Percentiles rank a stretch among this genome's conserved stretches.
Conservation (phyloP, 768 basidiomycete genomes). For the Cubamyces lactineus region DNA sequence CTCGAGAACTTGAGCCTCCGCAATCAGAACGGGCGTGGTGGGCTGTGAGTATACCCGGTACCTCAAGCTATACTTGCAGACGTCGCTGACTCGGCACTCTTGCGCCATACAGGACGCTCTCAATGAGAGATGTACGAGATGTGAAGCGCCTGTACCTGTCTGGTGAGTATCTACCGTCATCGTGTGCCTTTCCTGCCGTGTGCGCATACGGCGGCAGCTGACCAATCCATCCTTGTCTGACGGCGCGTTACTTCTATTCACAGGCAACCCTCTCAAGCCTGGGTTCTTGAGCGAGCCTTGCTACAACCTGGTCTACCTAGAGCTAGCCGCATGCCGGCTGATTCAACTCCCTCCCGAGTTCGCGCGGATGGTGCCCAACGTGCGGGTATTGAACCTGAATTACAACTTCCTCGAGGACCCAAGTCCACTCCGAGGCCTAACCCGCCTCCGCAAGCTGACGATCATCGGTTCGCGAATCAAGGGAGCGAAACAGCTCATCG, state of each 20-base stretch:
- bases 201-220: constrained; percentile 22
- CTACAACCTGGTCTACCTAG: constrained; percentile 91
- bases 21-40: constrained; percentile 73
- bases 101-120: constrained; percentile 40
- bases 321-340: constrained; percentile 86
- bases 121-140: constrained; percentile 77
- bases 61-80: constrained; percentile 16
- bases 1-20: constrained; percentile 91
- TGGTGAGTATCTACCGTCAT: constrained; percentile 53
- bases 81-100: constrained; percentile 8
- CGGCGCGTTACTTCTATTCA: constrained; percentile 28
- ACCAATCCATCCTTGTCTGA: constrained; percentile 26
- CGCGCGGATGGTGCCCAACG: constrained; percentile 71
- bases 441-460: constrained; percentile 78
- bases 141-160: constrained; percentile 94
- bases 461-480: constrained; percentile 83
- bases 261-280: constrained; percentile 72
- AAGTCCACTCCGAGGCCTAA: constrained; percentile 67
- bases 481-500: constrained; percentile 73
- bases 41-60: constrained; percentile 59
- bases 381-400: constrained; percentile 92
- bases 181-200: constrained; percentile 10
- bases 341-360: constrained; percentile 72
- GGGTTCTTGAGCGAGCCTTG: constrained; percentile 72
- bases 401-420: constrained; percentile 92